Evolutionary conservation across 202 grass and related monocot genomes (phyloP), one percentile per base, ranked within the genome.

Genomic region (Panicum virgatum): DNA sequence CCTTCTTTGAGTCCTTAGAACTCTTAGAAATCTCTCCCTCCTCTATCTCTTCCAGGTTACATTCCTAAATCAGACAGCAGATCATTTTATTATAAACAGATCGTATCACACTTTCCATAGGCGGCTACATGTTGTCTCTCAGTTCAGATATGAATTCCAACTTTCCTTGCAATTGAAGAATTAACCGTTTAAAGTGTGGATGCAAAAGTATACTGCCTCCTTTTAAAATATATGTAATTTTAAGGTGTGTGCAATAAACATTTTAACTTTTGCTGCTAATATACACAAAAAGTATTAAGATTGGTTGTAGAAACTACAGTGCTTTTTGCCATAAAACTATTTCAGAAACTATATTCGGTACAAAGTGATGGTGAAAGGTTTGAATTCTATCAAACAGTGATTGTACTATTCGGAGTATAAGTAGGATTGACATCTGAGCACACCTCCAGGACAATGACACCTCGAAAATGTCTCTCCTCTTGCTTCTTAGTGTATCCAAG

Each of bases 401-500:
- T 44, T 43, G 23, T 25, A 65, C 12, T 77, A 48, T 38, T 62
- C 25, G n/a, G 9, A n/a, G 43, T 34, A 77, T 60, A 60, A 79
- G 65, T 56, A 75, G 30, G 75, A 65, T 78, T 53, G 83, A 58
- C 59, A 77, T 34, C 61, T 68, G 82, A 71, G 20, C 80, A 19
- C 68, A 99, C 96, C 96, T 99, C 96, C 68, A 99, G 81, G 45
- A 89, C 92, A 80, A 99, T 91, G 45, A 99, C 91, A 5, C 96
- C 96, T 63, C 91, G 91, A 89, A 99, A 99, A 87, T 99, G 96
- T 29, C 75, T 89, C 72, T 99, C 96, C 80, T 99, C 96, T 86
- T 99, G 96, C 80, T 96, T 99, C 86, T 99, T 99, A 30, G 96
- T 99, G 78, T 99, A 99, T 69, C 96, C 96, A 80, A 99, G 93